phyloP scores from a whole-genome alignment of 2,329 filamentous ascomycete species.

The Nemania abortiva region DNA sequence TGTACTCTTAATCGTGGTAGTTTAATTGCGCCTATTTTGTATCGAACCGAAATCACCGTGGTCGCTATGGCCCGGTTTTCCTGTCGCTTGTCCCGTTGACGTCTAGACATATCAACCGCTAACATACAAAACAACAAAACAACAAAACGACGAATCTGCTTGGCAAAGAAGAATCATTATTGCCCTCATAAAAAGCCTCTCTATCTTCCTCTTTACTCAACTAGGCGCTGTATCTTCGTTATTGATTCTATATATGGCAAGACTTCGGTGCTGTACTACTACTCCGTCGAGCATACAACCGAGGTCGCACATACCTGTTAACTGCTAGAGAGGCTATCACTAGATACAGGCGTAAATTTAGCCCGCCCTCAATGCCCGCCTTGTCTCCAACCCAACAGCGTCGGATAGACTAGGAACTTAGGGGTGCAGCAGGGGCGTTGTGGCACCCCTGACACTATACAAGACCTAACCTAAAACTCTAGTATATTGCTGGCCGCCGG shows the following conservation, averaged over 20 bases:
- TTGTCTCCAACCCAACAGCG: neutral
- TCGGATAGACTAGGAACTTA: neutral
- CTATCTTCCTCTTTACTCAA: no score
- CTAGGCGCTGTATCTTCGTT: neutral
- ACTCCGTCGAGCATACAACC: neutral
- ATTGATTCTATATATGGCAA: neutral
- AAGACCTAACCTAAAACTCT: slow-evolving; percentile 3
- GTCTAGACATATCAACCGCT: neutral
- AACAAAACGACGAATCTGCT: neutral
- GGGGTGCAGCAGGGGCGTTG: slow-evolving; percentile 6
- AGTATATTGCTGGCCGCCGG: neutral
- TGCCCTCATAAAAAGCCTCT: no score
- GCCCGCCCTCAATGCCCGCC: neutral
- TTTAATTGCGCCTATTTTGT: neutral
- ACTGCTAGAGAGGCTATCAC: no score
- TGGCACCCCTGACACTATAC: slow-evolving; percentile 26
- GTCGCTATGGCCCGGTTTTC: neutral
- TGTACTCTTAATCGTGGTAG: no score
- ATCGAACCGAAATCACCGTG: neutral
- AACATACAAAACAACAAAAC: neutral
- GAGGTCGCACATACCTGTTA: neutral
- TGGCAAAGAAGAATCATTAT: neutral
- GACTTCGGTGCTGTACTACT: neutral
- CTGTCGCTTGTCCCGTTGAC: neutral
- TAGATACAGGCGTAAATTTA: neutral